A percentile compares a stretch with the other conserved stretches of the same genome.
Conservation (phyloP, 2,329 filamentous ascomycete genomes). For the Colletotrichum orbiculare region DNA sequence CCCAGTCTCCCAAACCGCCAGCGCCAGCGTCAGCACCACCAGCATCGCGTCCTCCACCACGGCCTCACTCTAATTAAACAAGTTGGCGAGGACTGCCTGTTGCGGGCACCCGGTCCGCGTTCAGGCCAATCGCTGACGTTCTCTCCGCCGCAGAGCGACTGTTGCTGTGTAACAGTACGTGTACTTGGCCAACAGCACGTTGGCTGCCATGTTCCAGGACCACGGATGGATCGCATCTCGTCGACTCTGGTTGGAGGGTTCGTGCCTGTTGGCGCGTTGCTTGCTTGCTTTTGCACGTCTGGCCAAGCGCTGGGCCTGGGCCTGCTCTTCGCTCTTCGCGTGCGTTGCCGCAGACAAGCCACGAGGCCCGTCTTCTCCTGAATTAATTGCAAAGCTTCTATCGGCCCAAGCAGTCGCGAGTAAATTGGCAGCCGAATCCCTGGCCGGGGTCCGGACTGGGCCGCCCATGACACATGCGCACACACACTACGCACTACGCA, state of each 20-base stretch:
- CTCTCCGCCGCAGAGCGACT: background rate
- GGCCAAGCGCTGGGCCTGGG: constrained; percentile 13
- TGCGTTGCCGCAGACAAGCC: background rate
- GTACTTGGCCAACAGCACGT: constrained; percentile 6
- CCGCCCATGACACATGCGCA: constrained; percentile 20
- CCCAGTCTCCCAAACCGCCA: too few species aligned
- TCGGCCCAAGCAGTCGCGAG: constrained; percentile 27
- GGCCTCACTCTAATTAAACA: constrained; percentile 35
- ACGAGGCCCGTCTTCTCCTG: background rate
- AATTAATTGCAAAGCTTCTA: constrained; percentile 17
- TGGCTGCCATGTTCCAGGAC: constrained; percentile 29
- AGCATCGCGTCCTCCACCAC: constrained; percentile 3
- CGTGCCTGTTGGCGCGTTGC: background rate
- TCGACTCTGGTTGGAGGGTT: background rate
- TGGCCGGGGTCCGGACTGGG: constrained; percentile 22
- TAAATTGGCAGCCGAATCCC: constrained; percentile 27
- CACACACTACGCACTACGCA: background rate
- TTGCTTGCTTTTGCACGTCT: background rate
- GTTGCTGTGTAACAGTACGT: too few species aligned
- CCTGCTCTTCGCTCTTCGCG: constrained; percentile 7
- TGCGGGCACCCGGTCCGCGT: constrained; percentile 21
- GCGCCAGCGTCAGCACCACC: constrained; percentile 7
- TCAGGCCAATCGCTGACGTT: constrained; percentile 27
- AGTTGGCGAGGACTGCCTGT: constrained; percentile 22
- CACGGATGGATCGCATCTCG: constrained; percentile 23